Conservation (phyloP, 441 rosid genomes). For the Brassica balearica region DNA sequence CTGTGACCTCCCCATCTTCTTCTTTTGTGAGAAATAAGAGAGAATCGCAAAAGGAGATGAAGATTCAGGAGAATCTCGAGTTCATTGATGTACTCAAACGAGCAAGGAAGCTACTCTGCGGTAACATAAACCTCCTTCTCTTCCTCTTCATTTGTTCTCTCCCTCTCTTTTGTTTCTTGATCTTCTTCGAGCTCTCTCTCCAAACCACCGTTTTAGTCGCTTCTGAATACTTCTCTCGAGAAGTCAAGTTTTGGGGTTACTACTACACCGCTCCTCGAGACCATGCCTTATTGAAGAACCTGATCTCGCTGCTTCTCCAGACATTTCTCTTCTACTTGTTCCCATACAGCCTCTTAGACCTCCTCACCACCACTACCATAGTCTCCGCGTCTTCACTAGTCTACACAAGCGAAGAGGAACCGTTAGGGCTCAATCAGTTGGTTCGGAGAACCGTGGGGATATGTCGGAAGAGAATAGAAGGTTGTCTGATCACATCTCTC, state of each 20-base stretch:
- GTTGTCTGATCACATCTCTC: not conserved
- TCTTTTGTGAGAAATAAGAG: not conserved
- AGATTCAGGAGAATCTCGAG: constrained; percentile 1
- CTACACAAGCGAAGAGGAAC: not conserved
- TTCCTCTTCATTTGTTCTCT: constrained; percentile 41
- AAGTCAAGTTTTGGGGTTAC: not conserved
- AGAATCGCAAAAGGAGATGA: not conserved
- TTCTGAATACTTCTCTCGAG: constrained; percentile 22
- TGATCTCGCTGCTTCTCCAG: constrained; percentile 30
- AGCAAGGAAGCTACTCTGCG: not conserved
- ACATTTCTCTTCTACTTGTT: constrained; percentile 42
- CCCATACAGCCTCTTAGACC: constrained; percentile 46
- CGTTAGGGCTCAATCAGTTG: not conserved
- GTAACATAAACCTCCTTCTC: constrained; percentile 35
- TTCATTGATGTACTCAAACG: constrained; percentile 4
- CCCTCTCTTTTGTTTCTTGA: constrained; percentile 44
- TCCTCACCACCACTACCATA: constrained; percentile 31
- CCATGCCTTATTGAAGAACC: not conserved
- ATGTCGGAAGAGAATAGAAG: not conserved
- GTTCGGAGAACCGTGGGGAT: not conserved
- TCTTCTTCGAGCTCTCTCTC: constrained; percentile 45
- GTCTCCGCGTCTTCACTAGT: not conserved
- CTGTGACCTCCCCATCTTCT: not conserved
- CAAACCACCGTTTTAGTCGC: constrained; percentile 30
- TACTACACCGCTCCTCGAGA: constrained; percentile 15